Conservation (phyloP, 1,139 yeast genomes). For the Suhomyces taliae region DNA sequence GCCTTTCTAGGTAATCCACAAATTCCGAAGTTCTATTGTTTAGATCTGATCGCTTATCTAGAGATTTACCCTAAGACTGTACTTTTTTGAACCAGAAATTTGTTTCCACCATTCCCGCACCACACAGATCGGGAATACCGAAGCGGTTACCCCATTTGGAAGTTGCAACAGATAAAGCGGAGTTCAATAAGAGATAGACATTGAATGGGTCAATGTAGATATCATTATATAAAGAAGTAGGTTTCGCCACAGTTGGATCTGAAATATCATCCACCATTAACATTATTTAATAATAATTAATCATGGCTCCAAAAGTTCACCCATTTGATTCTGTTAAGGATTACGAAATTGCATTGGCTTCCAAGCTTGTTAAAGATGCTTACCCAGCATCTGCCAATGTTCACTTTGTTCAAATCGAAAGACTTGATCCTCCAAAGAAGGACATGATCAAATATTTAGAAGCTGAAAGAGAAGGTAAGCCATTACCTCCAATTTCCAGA, state of each 20-base stretch:
- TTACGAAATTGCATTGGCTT: slow-evolving; percentile 61
- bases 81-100: too few species aligned
- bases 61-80: too few species aligned
- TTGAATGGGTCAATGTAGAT: not conserved
- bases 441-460: slow-evolving; percentile 68
- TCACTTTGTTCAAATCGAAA: slow-evolving; percentile 73
- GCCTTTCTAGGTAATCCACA: too few species aligned
- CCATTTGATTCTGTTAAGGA: slow-evolving; percentile 72
- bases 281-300: not conserved
- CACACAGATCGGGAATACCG: too few species aligned
- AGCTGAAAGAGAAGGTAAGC: slow-evolving; percentile 63
- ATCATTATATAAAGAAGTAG: slow-evolving; percentile 1
- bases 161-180: slow-evolving; percentile 1
- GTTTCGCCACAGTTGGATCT: not conserved
- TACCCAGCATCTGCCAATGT: slow-evolving; percentile 49
- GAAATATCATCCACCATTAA: not conserved
- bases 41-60: too few species aligned
- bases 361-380: slow-evolving; percentile 62
- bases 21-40: too few species aligned
- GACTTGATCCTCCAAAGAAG: slow-evolving; percentile 79
- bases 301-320: slow-evolving; percentile 29
- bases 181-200: not conserved
- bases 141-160: slow-evolving; percentile 2
- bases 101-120: too few species aligned
- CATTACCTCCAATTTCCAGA: slow-evolving; percentile 62